Evolutionary conservation across 257 asterid species (phyloP).

Genomic region (Solanum raphanifolium): DNA sequence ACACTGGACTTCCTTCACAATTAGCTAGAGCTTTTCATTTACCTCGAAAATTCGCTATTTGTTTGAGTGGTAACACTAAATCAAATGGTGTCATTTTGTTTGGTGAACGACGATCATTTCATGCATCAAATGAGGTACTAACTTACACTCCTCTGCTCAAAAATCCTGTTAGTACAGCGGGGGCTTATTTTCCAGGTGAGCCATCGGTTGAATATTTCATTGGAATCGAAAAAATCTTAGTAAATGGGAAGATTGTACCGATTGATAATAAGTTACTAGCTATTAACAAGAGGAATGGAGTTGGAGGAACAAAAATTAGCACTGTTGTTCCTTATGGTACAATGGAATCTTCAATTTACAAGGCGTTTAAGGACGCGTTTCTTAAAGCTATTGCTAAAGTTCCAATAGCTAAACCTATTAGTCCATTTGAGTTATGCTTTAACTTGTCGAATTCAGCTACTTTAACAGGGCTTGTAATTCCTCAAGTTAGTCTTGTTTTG

Average conservation of each 20-base stretch:
- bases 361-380: conserved; percentile 19
- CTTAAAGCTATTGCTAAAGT: neutral
- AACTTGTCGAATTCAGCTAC: neutral
- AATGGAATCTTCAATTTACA: conserved; percentile 30
- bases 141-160: conserved; percentile 22
- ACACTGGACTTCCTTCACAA: conserved; percentile 21
- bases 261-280: conserved; percentile 9
- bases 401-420: neutral
- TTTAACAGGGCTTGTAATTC: conserved; percentile 6
- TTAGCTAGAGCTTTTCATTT: conserved; percentile 18
- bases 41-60: conserved; percentile 24
- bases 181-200: conserved; percentile 3
- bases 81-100: conserved; percentile 16
- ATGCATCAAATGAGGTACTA: neutral
- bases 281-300: conserved; percentile 7
- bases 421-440: neutral
- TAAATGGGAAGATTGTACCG: conserved; percentile 16
- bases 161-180: conserved; percentile 20
- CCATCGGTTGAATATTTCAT: conserved; percentile 44
- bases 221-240: conserved; percentile 19
- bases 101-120: conserved; percentile 21
- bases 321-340: conserved; percentile 8
- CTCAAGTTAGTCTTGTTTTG: conserved; percentile 26
- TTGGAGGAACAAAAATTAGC: conserved; percentile 50
- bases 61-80: conserved; percentile 19